Evolutionary conservation across 1,284 basidiomycete species (phyloP).

Genomic region (Ustilago bromivora): DNA sequence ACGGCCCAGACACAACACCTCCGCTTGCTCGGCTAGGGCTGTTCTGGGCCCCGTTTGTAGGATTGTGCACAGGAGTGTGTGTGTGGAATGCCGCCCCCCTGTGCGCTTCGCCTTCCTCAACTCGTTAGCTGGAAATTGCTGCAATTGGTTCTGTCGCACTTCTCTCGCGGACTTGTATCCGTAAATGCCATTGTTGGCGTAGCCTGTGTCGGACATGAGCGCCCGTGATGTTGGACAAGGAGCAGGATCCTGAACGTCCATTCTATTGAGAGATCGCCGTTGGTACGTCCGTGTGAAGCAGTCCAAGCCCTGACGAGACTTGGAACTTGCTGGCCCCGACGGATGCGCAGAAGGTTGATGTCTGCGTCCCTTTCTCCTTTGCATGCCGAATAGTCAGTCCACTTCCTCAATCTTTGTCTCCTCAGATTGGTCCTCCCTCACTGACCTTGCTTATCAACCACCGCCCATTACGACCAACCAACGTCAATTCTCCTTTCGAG

Average conservation of each 20-base stretch:
- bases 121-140: background rate
- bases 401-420: background rate
- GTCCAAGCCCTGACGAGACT: background rate
- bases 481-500: background rate
- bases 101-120: background rate
- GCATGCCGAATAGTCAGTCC: background rate
- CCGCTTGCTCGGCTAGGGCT: background rate
- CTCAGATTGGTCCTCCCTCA: background rate
- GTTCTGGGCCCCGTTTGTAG: background rate
- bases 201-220: background rate
- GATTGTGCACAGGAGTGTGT: background rate
- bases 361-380: background rate
- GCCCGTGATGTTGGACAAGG: background rate
- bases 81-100: constrained; percentile 4
- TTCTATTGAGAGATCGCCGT: background rate
- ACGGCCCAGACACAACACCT: background rate
- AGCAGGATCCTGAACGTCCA: background rate
- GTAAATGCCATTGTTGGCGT: constrained; percentile 2
- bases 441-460: background rate
- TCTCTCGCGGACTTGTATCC: background rate
- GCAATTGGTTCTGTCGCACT: background rate
- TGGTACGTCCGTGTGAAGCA: background rate
- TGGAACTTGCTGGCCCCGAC: background rate
- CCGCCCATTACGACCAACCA: background rate
- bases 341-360: background rate